phyloP scores from a whole-genome alignment of 2,329 filamentous ascomycete species.

The Colletotrichum cereale region DNA sequence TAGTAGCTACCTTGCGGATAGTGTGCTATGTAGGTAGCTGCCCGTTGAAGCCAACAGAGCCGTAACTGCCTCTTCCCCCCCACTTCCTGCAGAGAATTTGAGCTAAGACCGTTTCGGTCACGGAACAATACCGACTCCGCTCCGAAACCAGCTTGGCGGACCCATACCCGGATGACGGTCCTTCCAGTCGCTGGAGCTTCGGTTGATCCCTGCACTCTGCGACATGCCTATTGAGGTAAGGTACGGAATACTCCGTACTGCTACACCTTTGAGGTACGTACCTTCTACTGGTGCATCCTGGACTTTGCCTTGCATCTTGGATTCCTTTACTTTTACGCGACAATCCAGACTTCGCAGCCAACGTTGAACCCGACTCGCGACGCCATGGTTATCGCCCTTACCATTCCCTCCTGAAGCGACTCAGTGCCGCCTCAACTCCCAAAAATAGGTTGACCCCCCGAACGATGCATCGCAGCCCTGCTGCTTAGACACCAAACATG shows the following conservation, averaged over 20 bases:
- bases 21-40: background rate
- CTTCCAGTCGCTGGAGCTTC: constrained; percentile 7
- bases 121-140: background rate
- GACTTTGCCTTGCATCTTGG: constrained; percentile 3
- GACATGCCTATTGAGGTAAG: no score
- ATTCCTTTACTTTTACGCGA: constrained; percentile 39
- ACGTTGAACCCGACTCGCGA: background rate
- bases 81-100: background rate
- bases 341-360: constrained; percentile 9
- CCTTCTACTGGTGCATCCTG: background rate
- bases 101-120: background rate
- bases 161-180: background rate
- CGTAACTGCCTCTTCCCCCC: background rate
- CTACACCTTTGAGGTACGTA: constrained; percentile 23
- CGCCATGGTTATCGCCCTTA: constrained; percentile 26
- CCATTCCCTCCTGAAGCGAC: constrained; percentile 1
- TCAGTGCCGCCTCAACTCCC: background rate
- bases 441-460: background rate
- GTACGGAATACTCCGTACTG: background rate
- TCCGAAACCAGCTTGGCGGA: background rate
- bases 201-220: constrained; percentile 16
- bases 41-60: background rate
- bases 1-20: no score
- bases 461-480: constrained; percentile 25
- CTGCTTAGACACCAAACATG: constrained; percentile 65